phyloP scores from a whole-genome alignment of 2,329 filamentous ascomycete genomes.

The Akanthomyces dipterigenus region DNA sequence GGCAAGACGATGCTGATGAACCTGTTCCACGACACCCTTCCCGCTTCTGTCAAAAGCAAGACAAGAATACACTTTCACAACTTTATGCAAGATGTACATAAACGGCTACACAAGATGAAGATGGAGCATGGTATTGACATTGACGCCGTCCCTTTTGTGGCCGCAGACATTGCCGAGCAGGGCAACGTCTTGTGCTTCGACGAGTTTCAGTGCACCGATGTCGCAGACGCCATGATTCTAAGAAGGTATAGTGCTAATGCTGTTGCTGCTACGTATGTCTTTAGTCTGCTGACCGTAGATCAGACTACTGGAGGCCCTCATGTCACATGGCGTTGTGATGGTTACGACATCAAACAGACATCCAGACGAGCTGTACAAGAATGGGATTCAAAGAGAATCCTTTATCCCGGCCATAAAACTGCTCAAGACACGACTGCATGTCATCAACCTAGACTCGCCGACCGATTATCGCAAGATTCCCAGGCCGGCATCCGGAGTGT shows the following conservation, averaged over 20 bases:
- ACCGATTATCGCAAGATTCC: constrained; percentile 98
- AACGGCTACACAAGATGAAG: constrained; percentile 82
- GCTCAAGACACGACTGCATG: constrained; percentile 73
- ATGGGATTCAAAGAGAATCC: constrained; percentile 90
- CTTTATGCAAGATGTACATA: constrained; percentile 98
- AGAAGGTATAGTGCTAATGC: constrained; percentile 47
- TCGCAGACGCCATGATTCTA: constrained; percentile 97
- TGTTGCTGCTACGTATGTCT: background rate
- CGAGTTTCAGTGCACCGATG: constrained; percentile 97
- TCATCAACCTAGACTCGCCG: constrained; percentile 89
- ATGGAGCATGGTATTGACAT: constrained; percentile 82
- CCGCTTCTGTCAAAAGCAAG: constrained; percentile 70
- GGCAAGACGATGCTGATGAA: constrained; percentile 99
- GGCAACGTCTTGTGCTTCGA: constrained; percentile 92
- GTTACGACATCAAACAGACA: constrained; percentile 97
- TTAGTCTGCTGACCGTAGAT: background rate
- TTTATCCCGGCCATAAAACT: constrained; percentile 95
- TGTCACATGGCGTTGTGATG: constrained; percentile 94
- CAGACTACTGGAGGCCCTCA: constrained; percentile 77
- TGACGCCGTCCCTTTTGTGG: constrained; percentile 85
- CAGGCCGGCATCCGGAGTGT: constrained; percentile 85
- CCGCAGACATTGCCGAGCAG: constrained; percentile 83
- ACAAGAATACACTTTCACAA: constrained; percentile 97
- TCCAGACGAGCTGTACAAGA: constrained; percentile 93
- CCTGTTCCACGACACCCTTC: constrained; percentile 90